Conservation (phyloP, 1,284 basidiomycete genomes). For the Cutaneotrichosporon curvatum region DNA sequence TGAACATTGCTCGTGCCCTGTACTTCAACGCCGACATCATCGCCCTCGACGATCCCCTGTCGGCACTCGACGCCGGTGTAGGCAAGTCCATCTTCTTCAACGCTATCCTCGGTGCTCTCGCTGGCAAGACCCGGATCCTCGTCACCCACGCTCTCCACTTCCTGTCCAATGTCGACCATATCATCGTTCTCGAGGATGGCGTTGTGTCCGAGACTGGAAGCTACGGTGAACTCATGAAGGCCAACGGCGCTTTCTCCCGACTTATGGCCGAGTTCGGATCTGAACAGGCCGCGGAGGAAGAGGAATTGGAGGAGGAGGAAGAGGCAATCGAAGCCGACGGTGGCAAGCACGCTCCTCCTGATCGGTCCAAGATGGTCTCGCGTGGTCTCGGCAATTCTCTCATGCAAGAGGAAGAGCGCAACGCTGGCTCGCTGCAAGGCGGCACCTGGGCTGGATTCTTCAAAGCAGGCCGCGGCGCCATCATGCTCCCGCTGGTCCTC, state of each 20-base stretch:
- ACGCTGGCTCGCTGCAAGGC: constrained; percentile 36
- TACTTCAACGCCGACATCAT: constrained; percentile 80
- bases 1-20: constrained; percentile 66
- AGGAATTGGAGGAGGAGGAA: constrained; percentile 42
- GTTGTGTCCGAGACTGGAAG: constrained; percentile 68
- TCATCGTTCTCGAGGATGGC: constrained; percentile 56
- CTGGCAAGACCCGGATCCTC: constrained; percentile 69
- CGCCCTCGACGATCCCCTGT: constrained; percentile 75
- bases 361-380: constrained; percentile 39
- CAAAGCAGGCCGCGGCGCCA: constrained; percentile 48
- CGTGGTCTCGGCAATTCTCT: constrained; percentile 37
- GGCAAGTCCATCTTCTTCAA: constrained; percentile 77
- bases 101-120: constrained; percentile 59
- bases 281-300: constrained; percentile 48
- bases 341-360: background rate
- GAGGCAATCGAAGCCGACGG: constrained; percentile 24
- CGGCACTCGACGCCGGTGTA: constrained; percentile 77
- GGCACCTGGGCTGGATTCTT: constrained; percentile 48
- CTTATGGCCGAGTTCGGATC: constrained; percentile 63
- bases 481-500: constrained; percentile 50
- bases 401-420: constrained; percentile 49
- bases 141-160: constrained; percentile 51
- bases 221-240: constrained; percentile 58
- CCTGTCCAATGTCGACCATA: constrained; percentile 46
- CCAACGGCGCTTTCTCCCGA: constrained; percentile 61